Evolutionary conservation across 768 basidiomycete species (phyloP).

Genomic region (Termitomyces sp.): DNA sequence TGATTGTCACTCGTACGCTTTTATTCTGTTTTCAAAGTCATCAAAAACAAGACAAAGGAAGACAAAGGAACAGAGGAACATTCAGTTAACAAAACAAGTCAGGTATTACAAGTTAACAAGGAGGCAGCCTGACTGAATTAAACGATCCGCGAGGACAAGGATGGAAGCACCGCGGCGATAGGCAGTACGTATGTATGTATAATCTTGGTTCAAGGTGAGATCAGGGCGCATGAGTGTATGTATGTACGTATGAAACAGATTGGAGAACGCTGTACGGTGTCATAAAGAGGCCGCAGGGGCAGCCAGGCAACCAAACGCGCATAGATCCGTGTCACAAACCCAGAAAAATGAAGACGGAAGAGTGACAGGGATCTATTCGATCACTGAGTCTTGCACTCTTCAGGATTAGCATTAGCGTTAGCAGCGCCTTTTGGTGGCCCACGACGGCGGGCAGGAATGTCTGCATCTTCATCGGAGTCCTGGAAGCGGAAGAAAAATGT

Average conservation of each 20-base stretch:
- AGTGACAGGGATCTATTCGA: neutral
- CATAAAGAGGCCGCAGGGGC: neutral
- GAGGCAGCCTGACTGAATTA: neutral
- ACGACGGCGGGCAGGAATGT: slow-evolving; percentile 54
- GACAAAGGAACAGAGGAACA: neutral
- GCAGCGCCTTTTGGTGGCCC: slow-evolving; percentile 51
- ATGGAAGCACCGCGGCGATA: slow-evolving; percentile 1
- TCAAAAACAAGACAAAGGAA: neutral
- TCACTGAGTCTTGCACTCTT: slow-evolving; percentile 92
- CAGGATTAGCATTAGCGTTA: slow-evolving; percentile 56
- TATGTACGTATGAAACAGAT: neutral
- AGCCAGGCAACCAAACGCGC: neutral
- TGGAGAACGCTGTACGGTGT: neutral
- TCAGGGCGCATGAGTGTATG: neutral
- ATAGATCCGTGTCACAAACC: neutral
- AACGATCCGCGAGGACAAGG: slow-evolving; percentile 2
- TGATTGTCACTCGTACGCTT: neutral
- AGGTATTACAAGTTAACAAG: slow-evolving; percentile 2
- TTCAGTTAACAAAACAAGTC: neutral
- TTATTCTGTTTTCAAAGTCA: neutral
- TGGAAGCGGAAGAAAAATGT: slow-evolving; percentile 19
- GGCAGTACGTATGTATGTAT: slow-evolving; percentile 1
- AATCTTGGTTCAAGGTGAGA: neutral
- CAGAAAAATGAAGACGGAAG: neutral
- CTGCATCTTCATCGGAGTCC: slow-evolving; percentile 71